phyloP scores from a whole-genome alignment of 2,329 filamentous ascomycete species.

The Trichoderma sp. region DNA sequence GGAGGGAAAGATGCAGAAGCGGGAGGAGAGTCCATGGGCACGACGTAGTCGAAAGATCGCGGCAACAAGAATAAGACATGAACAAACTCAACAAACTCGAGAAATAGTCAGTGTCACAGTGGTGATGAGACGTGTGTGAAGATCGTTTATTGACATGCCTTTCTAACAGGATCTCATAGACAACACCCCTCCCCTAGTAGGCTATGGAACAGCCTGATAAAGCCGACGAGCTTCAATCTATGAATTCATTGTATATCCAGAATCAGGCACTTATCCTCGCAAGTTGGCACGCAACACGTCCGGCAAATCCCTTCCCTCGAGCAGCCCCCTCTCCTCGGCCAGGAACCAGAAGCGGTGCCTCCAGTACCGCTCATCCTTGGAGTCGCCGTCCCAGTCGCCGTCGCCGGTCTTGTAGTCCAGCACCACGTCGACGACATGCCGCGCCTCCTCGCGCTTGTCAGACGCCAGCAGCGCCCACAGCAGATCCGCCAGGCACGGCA shows the following conservation, averaged over 20 bases:
- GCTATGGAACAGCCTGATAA: not conserved
- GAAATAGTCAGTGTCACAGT: too few relatives aligned
- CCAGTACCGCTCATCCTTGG: slow-evolving; percentile 44
- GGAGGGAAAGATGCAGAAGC: slow-evolving; percentile 27
- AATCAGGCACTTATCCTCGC: slow-evolving; percentile 11
- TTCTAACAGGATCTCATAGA: too few relatives aligned
- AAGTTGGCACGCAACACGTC: slow-evolving; percentile 29
- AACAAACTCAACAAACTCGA: not conserved
- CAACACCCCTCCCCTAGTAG: too few relatives aligned
- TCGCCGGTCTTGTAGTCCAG: slow-evolving; percentile 35
- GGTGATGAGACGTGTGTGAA: not conserved
- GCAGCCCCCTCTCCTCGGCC: slow-evolving; percentile 46
- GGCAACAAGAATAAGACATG: not conserved
- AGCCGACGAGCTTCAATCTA: not conserved
- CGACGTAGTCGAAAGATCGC: slow-evolving; percentile 31
- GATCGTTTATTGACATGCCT: too few relatives aligned
- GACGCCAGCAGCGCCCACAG: slow-evolving; percentile 40
- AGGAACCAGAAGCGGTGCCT: slow-evolving; percentile 55
- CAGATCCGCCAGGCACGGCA: slow-evolving; percentile 49
- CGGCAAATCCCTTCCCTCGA: slow-evolving; percentile 37
- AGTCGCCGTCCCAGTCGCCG: not conserved
- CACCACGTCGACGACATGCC: slow-evolving; percentile 40
- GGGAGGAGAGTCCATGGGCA: slow-evolving; percentile 34
- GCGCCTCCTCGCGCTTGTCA: slow-evolving; percentile 37
- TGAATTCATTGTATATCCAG: not conserved